These are phyloP conservation scores for Arachis monticola DNA, from an alignment of 331 rosid species.

Conservation along the genomic window DNA sequence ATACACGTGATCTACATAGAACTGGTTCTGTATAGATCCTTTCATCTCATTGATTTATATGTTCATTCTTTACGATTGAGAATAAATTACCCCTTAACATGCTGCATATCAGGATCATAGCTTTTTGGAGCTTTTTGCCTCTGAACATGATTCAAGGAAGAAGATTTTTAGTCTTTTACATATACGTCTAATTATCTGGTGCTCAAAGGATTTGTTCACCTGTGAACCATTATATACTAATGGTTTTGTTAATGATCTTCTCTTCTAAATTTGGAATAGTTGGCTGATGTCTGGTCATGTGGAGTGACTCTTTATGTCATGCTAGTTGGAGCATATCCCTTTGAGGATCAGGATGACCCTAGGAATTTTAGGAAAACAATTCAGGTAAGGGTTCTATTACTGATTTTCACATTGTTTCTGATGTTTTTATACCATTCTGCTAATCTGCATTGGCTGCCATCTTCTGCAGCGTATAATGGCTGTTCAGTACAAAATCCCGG, in stretches of 20 bases:
- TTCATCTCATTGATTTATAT: background rate
- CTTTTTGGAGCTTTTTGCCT: constrained; percentile 13
- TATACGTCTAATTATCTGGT: background rate
- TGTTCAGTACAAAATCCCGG: constrained; percentile 69
- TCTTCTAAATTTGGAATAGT: constrained; percentile 41
- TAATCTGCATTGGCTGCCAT: constrained; percentile 9
- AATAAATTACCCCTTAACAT: background rate
- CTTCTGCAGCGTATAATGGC: constrained; percentile 65
- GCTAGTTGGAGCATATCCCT: constrained; percentile 74
- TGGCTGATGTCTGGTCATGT: constrained; percentile 78
- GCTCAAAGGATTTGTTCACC: background rate
- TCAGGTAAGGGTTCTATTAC: constrained; percentile 46
- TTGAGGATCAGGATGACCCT: constrained; percentile 73
- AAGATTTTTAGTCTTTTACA: background rate
- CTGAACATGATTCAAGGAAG: constrained; percentile 19
- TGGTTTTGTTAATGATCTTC: constrained; percentile 5
- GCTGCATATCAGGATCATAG: background rate
- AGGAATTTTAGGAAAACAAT: constrained; percentile 69
- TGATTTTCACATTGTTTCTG: constrained; percentile 13
- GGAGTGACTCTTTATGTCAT: constrained; percentile 75
- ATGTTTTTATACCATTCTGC: constrained; percentile 19
- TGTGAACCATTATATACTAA: constrained; percentile 2
- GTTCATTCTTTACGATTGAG: background rate
- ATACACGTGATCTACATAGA: constrained; percentile 2
- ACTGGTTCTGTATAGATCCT: constrained; percentile 27